Evolutionary conservation across 2,329 filamentous ascomycete species (phyloP), one percentile per base, ranked within the genome.

Genomic region (Claviceps humidiphila): DNA sequence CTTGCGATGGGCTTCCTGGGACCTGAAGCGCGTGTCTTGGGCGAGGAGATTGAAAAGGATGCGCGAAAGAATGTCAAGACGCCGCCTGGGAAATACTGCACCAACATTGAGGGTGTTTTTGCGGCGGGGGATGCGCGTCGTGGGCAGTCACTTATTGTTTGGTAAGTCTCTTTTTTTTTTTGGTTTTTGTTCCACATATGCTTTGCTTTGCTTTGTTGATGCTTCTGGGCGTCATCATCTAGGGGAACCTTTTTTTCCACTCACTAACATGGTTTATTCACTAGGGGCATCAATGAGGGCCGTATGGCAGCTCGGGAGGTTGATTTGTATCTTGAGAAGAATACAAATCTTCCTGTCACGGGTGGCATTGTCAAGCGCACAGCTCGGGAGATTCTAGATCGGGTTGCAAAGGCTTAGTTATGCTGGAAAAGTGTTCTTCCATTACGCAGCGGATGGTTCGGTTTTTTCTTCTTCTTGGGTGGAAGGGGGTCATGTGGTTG

Each of bases 1-100:
- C 76, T 97, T 48, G 95, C 91, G 50, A 96, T 97, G 91, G 91
- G 91, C 65, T 97, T 97, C 84, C 73, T 96, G 57, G 91, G 91
- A 9, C 90, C 90, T 6, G 91, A 97, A 72, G 87, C 87, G 59
- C 85, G 88, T 58, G 82, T 95, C 41, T 78, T 96, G 42, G 89
- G 87, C 49, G 84, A 89, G n/a, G 79, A 86, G 42, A 84, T 97
- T 57, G 90, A 96, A 72, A 89, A 89, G 68, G 91, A 97, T 66
- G 78, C 81, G 50, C 84, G 91, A 64, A 95, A 95, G 80, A 97
- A 96, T 68, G 84, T 96, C 72, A 96, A 96, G 83, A 96, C 91
- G 8, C 76, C 89, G 34, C 77, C 85, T 51, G 89, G 89, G 60
- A 84, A 90, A 65, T 96, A 96, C 71, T 79, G 79, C 63, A 96